Evolutionary conservation across 2,329 filamentous ascomycete genomes (phyloP), one percentile per base, ranked within the genome.

Genomic region (Colletotrichum tropicale): DNA sequence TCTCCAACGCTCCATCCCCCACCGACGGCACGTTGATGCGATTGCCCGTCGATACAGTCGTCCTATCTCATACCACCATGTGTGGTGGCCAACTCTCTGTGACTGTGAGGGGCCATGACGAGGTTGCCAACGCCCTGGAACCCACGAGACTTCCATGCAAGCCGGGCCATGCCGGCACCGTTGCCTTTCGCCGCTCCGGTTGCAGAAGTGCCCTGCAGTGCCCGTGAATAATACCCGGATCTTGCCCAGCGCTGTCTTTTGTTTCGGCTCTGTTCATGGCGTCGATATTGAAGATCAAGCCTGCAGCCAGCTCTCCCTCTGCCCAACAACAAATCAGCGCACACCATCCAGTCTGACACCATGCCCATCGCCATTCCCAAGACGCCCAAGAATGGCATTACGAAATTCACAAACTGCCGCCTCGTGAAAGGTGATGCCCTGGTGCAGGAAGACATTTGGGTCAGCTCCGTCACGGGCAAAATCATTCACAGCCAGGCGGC

Each of bases 391-490:
- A 88, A 88, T 77, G 89, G 89, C 80, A 93, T 98, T 82, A 96
- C 94, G 82, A 97, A 96, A 83, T 94, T 98, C 83, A 97, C 95
- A 81, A 98, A 98, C 86, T 98, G 96, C 83, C 92, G 94, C 66
- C 87, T 98, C 30, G 88, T 96, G 75, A 92, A 91, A 81, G 92
- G 91, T 79, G 89, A 93, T 78, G 81, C 88, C 24, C 88, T 98
- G 30, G 89, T 98, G 60, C 85, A 91, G 60, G 92, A 94, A 77
- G 96, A 98, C 81, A 90, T 98, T n/a, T 98, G 95, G 95, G 92
- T 98, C 76, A 96, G 94, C 83, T 94, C 95, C 1, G 82, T 89
- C 18, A 95, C 93, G 2, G 96, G 96, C 78, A 96, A 95, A 83
- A 95, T 98, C 80, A 88, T 98, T 64, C 90, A 93, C 79, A 95